Evolutionary conservation across 2,329 filamentous ascomycete genomes (phyloP).

Genomic region (Fusarium staphyleae): DNA sequence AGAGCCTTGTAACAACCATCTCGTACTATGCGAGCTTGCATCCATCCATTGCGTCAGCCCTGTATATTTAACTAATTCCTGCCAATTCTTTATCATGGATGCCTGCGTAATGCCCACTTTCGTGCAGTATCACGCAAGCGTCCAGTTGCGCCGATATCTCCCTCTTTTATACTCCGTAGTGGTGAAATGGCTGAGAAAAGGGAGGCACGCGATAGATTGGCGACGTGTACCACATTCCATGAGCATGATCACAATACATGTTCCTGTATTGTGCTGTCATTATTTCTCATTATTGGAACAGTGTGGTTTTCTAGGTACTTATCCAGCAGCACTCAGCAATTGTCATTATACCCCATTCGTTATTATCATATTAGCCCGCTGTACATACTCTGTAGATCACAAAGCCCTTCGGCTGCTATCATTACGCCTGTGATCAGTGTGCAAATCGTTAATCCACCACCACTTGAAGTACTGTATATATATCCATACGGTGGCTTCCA

Average conservation of each 20-base stretch:
- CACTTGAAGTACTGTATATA: too few species aligned
- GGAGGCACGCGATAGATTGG: constrained; percentile 1
- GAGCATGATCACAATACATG: background rate
- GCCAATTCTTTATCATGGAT: background rate
- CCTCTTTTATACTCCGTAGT: background rate
- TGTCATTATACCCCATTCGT: too few species aligned
- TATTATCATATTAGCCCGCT: too few species aligned
- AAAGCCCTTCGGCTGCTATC: too few species aligned
- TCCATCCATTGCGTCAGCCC: background rate
- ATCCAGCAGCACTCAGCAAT: too few species aligned
- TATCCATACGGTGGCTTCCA: too few species aligned
- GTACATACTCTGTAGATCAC: too few species aligned
- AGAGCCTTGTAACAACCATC: background rate
- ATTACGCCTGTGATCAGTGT: too few species aligned
- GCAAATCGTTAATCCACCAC: too few species aligned
- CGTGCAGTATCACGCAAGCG: background rate
- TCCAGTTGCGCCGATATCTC: background rate
- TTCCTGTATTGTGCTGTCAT: too few species aligned
- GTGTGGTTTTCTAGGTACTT: too few species aligned
- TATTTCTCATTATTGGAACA: too few species aligned
- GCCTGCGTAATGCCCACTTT: background rate
- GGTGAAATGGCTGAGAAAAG: background rate
- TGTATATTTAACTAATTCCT: background rate
- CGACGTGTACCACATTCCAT: constrained; percentile 12
- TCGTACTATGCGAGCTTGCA: constrained; percentile 2